Evolutionary conservation across 1,139 yeast genomes (phyloP), one percentile per base, ranked within the genome.

Genomic region (Suhomyces maxii): DNA sequence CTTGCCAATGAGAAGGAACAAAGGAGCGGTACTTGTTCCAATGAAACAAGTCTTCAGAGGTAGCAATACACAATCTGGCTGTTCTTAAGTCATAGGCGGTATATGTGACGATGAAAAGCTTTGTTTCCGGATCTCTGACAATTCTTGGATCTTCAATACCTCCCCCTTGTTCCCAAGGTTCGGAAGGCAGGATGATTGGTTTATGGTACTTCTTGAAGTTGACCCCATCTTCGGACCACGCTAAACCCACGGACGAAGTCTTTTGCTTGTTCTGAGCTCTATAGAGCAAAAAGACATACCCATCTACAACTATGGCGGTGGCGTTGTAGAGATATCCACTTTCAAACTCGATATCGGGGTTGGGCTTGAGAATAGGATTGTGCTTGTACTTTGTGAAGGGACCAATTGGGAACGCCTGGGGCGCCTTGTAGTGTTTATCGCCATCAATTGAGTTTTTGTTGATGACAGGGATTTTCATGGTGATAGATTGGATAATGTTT

Each of bases 141-240:
- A 74, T 67, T 37, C 79, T 56, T 3, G 79, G 79, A 49, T 74
- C 79, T 52, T 74, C 79, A 45, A 74, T 64, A 1, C 79, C 79
- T 7, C 79, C 79, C 2, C 69, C 70, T 26, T 49, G 42, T 52
- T 74, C 79, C 69, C 74, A 73, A 1, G 68, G 59, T 51, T 73
- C 78, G 1, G 76, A 66, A 3, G 77, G 71, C 26, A 47, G 49
- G 33, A 74, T 47, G 12, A 74, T 58, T 7, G 79, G 78, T 41
- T 63, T 57, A 36, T 58, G 60, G 51, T 64, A 65, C 46, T 71
- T 57, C 8, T 51, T 58, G 53, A 73, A 73, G 39, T 61, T 58
- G 52, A 61, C 60, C 0, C 78, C 78, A 51, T 73, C 76, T 1
- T 54, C 56, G 14, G 73, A 69, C 77, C 77, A 73, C 6, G 78